Conservation (phyloP, 768 basidiomycete species). For the Suillus luteus region DNA sequence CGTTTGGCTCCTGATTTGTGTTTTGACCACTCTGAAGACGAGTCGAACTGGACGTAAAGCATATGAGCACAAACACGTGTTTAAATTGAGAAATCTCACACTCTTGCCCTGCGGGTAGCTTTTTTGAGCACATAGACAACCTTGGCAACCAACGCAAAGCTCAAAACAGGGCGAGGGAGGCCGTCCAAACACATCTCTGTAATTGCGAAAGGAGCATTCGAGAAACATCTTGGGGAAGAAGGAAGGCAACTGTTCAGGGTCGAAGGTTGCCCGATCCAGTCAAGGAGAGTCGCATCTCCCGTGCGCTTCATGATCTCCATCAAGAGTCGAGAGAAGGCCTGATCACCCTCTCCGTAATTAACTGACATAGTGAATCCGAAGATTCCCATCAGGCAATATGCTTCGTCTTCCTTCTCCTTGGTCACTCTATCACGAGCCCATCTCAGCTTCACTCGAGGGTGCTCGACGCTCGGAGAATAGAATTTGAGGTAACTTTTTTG, state of each 20-base stretch:
- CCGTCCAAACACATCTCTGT: background rate
- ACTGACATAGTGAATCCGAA: slow-evolving; percentile 16
- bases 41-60: background rate
- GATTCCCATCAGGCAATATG: slow-evolving; percentile 20
- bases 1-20: background rate
- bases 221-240: slow-evolving; percentile 11
- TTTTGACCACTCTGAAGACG: background rate
- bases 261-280: slow-evolving; percentile 16
- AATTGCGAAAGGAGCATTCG: background rate
- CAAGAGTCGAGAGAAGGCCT: slow-evolving; percentile 17
- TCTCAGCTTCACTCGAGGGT: slow-evolving; percentile 9
- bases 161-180: background rate
- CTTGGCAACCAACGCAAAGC: background rate
- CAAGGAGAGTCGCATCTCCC: slow-evolving; percentile 16
- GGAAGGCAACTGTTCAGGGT: slow-evolving; percentile 13
- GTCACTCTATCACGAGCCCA: slow-evolving; percentile 17
- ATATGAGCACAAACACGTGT: background rate
- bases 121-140: background rate
- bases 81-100: background rate
- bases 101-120: background rate
- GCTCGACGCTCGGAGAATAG: slow-evolving; percentile 9
- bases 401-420: slow-evolving; percentile 19
- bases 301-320: slow-evolving; percentile 14
- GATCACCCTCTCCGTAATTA: slow-evolving; percentile 23
- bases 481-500: slow-evolving; percentile 3